phyloP scores from a whole-genome alignment of 768 basidiomycete genomes.

The Grammothele lineata region DNA sequence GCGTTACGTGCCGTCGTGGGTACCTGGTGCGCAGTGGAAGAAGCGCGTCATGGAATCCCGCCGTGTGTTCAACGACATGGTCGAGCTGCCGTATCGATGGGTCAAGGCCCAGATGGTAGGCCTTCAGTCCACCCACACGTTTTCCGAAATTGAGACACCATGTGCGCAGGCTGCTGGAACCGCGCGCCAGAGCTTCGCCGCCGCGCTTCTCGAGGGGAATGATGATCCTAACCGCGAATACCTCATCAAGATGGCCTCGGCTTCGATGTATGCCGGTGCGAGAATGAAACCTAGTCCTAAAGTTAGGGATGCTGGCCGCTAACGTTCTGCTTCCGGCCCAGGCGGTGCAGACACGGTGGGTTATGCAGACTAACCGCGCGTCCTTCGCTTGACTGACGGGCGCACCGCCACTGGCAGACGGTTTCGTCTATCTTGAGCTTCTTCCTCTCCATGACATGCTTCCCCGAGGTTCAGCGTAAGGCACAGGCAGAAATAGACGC shows the following conservation, averaged over 20 bases:
- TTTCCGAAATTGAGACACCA: no score
- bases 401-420: slow-evolving; percentile 20
- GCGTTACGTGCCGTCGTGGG: slow-evolving; percentile 33
- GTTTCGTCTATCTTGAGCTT: slow-evolving; percentile 24
- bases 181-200: slow-evolving; percentile 15
- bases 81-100: slow-evolving; percentile 26
- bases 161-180: slow-evolving; percentile 14
- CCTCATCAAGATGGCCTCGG: slow-evolving; percentile 13
- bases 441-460: slow-evolving; percentile 32
- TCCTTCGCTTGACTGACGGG: not conserved
- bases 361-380: not conserved
- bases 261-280: slow-evolving; percentile 15
- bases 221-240: slow-evolving; percentile 4
- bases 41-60: slow-evolving; percentile 26
- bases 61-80: slow-evolving; percentile 13
- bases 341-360: slow-evolving; percentile 20
- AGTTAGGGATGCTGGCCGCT: no score
- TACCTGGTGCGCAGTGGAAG: slow-evolving; percentile 36
- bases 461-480: slow-evolving; percentile 33
- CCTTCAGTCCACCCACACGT: no score
- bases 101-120: slow-evolving; percentile 31
- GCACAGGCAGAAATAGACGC: slow-evolving; percentile 36
- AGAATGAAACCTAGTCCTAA: no score
- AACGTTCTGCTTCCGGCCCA: slow-evolving; percentile 8
- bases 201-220: slow-evolving; percentile 10